phyloP scores from a whole-genome alignment of 2,329 filamentous ascomycete species.

The Fusarium sacchari region DNA sequence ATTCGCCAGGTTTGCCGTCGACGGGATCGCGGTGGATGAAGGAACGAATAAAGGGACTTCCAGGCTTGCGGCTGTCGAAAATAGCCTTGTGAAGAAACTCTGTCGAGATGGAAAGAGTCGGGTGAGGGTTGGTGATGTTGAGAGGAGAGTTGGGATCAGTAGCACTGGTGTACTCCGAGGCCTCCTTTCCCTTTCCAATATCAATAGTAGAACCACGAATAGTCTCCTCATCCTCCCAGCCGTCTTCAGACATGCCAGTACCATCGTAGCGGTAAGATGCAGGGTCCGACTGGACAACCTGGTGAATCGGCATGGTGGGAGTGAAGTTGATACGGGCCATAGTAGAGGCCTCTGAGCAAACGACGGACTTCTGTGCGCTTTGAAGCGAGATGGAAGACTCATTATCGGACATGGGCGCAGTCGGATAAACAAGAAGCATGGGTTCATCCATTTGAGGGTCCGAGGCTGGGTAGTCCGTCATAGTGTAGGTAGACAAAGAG shows the following conservation, averaged over 20 bases:
- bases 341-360: background rate
- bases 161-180: background rate
- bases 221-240: background rate
- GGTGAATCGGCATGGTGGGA: background rate
- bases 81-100: background rate
- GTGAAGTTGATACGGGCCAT: background rate
- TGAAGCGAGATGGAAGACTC: background rate
- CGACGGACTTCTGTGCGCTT: background rate
- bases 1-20: background rate
- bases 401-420: background rate
- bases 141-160: background rate
- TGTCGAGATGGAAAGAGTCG: background rate
- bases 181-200: background rate
- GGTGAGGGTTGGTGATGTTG: background rate
- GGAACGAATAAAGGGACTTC: background rate
- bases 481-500: background rate
- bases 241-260: background rate
- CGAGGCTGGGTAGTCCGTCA: background rate
- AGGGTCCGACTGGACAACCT: background rate
- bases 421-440: background rate
- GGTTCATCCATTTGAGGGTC: background rate
- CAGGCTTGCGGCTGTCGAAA: background rate
- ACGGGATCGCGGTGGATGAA: background rate
- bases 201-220: fast-evolving
- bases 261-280: background rate